Base-by-base conservation (phyloP, 2,329 filamentous ascomycete species). In the Hypoxylon sp. region DNA sequence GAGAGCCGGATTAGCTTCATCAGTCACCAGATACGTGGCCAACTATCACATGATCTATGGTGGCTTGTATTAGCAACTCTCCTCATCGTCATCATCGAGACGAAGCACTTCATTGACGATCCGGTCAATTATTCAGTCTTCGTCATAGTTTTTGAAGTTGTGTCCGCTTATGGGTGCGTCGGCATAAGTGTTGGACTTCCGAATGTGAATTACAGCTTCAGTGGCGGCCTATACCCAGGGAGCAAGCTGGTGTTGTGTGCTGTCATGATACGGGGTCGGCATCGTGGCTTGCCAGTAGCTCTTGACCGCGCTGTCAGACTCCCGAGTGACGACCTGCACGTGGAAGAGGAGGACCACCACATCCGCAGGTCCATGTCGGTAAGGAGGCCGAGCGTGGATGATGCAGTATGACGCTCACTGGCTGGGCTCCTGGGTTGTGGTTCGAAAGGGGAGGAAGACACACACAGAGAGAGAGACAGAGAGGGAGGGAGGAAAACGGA, bases 41-140 rank as follows among this genome's bases (percentile, higher is more conserved):
- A 88, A 66, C 77, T 88, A 2, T 82, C 83, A 7, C 85, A 88
- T 68, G 86, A 88, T 65, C 75, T 88, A 9, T 88, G 85, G 86
- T 87, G 82, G 78, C 79, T 88, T 11, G 80, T 84, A 1, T 70
- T 88, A 1, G 84, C 84, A 0, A 79, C 86, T 4, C 75, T 88
- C n/a, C 73, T 84, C 21, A 86, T 88, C 56, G 77, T 79, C 23
- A 81, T 82, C 53, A 83, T 85, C 43, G 85, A 88, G 68, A 82
- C 81, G 1, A 72, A 75, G 8, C 79, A 84, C 52, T 85, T 84
- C 56, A 71, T 79, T 1, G 68, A 72, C 15, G 79, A 86, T 53
- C 83, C 83, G 0, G 72, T 76, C n/a, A 80, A 68, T 29, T 85
- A 79, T 68, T 81, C 80, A 23, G 82, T 84, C 2, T 87, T 86